Base-by-base conservation (phyloP, 1,139 yeast genomes). In the Yamadazyma friedrichii region DNA sequence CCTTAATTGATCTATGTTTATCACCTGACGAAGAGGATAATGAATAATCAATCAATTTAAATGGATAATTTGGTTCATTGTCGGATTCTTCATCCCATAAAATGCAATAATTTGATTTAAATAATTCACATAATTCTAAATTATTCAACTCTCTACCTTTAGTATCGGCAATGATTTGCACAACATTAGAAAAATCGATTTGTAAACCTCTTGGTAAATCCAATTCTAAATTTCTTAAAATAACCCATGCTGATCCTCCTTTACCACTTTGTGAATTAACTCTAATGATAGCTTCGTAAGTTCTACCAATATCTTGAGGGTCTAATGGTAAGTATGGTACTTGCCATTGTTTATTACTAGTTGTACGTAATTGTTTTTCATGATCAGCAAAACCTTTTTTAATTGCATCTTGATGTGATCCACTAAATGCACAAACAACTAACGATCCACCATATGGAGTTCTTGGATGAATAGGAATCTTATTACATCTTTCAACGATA, bases 181-280 rank as follows among this genome's bases (percentile, higher is more conserved):
- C 76, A 35, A 70, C 56, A 30, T 55, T 50, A 9, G 74, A 67
- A 52, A 70, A 72, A 31, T 61, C 61, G 33, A 72, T 70, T 60
- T 72, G 78, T 50, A 72, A 62, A 31, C 62, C 60, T 57, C 76
- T 64, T 41, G 78, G 78, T 53, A 72, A 64, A 54, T 72, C 77
- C 52, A 72, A 66, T 43, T 74, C 76, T 48, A 72, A 61, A 12
- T 71, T 62, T 51, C 77, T 58, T 53, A 72, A 67, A 43, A 72
- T 66, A 37, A 72, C 72, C 78, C 78, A 72, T 8, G 78, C 76
- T 31, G 76, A 66, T 42, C 78, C 78, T 46, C 78, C 78, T 56
- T 72, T 72, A 45, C 78, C 78, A 22, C 75, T 68, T 55, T 72
- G 78, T 12, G 77, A 71, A 53, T 72, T 72, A 50, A 72, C 77